phyloP scores from a whole-genome alignment of 2,329 filamentous ascomycete genomes.

The Colletotrichum tabaci region DNA sequence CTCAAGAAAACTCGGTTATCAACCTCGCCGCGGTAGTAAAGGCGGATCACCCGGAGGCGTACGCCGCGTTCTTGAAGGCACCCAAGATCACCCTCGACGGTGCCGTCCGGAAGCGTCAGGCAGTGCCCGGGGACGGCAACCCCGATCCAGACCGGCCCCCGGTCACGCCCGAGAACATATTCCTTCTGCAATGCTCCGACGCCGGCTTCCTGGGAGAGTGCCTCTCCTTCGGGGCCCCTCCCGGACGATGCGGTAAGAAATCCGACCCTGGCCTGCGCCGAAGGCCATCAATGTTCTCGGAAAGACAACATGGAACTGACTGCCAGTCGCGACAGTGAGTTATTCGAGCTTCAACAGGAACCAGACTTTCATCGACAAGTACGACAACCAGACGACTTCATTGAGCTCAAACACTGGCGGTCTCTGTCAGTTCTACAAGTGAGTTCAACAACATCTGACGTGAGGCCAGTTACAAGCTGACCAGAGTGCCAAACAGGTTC shows the following conservation, averaged over 20 bases:
- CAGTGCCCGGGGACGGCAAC: constrained; percentile 24
- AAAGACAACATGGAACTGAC: background rate
- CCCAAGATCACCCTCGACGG: constrained; percentile 11
- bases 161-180: constrained; percentile 29
- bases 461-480: background rate
- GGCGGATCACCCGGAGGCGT: constrained; percentile 23
- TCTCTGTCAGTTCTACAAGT: constrained; percentile 37
- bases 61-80: constrained; percentile 27
- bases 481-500: background rate
- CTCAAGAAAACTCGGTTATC: background rate
- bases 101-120: constrained; percentile 16
- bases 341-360: constrained; percentile 32
- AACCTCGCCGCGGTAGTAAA: constrained; percentile 5
- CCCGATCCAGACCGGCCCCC: constrained; percentile 22
- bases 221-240: constrained; percentile 32
- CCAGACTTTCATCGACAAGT: constrained; percentile 29
- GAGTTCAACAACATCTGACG: no score
- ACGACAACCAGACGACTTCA: constrained; percentile 32
- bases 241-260: constrained; percentile 31
- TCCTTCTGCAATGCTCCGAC: constrained; percentile 30
- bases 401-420: constrained; percentile 37
- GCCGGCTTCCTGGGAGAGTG: constrained; percentile 23
- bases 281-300: accelerated
- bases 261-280: accelerated
- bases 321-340: background rate